Base-by-base conservation (phyloP, 192 early-diverging fungal genomes). In the Spizellomyces punctatus region DNA sequence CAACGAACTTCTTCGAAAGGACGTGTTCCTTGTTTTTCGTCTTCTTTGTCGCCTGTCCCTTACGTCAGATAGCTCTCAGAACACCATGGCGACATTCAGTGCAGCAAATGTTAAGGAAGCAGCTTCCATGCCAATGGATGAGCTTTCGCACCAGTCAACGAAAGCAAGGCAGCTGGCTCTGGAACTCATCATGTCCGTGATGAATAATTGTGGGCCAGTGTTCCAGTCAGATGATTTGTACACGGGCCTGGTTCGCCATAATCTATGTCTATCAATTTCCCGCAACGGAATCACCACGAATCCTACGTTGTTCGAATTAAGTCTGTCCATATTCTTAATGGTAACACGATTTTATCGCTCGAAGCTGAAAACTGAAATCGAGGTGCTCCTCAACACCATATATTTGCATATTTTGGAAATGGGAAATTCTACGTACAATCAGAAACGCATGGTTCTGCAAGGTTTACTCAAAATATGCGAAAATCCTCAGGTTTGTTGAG, bases 361-460 rank as follows among this genome's bases (percentile, higher is more conserved):
- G 19, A 59, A 72, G 52, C 73, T 89, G 36, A 88, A 88, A 66
- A 54, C 72, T 10, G 86, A 89, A 79, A 74, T 89, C 46, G 86
- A 89, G 73, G 80, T 85, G n/a, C 67, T 88, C n/a, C 76, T 88
- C 21, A 79, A 79, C 57, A 83, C 78, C 12, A 78, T 89, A 0
- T 89, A 84, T 63, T 58, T 89, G 36, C 85, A 87, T 65, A 86
- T 89, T 61, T 66, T 89, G 44, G 88, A 89, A 67, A 89, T 88
- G 83, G 80, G 81, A 9, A 86, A 85, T 58, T 77, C 82, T 19
- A 83, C 85, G 8, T 79, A 78, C 59, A 79, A 80, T 68, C 88
- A 89, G 63, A 87, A 87, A 63, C 52, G 71, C 5, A 76, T 82
- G 52, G 80, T 89, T 44, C 61, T 89, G 66, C 83, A 88, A 66